phyloP scores from a whole-genome alignment of 2,329 filamentous ascomycete species.

The Colletotrichum plurivorum region DNA sequence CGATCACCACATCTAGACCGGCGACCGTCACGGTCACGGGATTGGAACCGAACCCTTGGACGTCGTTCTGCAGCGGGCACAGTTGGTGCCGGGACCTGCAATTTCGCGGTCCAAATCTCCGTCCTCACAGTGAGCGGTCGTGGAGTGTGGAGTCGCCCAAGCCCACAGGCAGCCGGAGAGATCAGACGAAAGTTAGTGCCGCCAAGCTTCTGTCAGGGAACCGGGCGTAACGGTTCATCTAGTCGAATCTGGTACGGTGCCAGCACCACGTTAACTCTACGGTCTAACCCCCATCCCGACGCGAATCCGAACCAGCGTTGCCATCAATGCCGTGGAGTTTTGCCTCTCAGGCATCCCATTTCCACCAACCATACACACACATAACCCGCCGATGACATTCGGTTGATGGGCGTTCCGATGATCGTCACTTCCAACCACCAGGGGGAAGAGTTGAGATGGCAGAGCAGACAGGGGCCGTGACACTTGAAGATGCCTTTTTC shows the following conservation, averaged over 20 bases:
- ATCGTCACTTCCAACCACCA: constrained; percentile 24
- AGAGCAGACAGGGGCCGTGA: constrained; percentile 21
- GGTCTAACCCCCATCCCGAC: neutral
- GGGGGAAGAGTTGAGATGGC: constrained; percentile 27
- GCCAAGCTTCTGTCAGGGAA: constrained; percentile 34
- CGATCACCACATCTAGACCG: constrained; percentile 14
- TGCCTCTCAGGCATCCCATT: constrained; percentile 15
- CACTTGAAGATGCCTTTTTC: constrained; percentile 9
- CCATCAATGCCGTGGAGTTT: constrained; percentile 25
- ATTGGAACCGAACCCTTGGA: constrained; percentile 2
- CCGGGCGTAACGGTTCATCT: constrained; percentile 23
- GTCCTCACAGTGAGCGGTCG: constrained; percentile 5
- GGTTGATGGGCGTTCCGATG: constrained; percentile 34
- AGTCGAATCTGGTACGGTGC: constrained; percentile 17
- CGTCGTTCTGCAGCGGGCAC: constrained; percentile 29
- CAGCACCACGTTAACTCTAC: constrained; percentile 11
- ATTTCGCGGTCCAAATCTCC: constrained; percentile 20
- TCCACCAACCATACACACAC: constrained; percentile 19
- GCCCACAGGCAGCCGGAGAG: constrained; percentile 16
- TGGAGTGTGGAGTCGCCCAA: constrained; percentile 19
- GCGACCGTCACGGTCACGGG: neutral
- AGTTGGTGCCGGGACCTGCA: constrained; percentile 21
- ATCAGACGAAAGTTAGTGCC: constrained; percentile 31
- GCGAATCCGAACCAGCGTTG: constrained; percentile 20
- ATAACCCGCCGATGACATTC: constrained; percentile 8